A percentile compares a stretch with the other conserved stretches of the same genome.
Evolutionary conservation across 2,329 filamentous ascomycete species (phyloP).

Genomic region (Mycocentrospora acerina): DNA sequence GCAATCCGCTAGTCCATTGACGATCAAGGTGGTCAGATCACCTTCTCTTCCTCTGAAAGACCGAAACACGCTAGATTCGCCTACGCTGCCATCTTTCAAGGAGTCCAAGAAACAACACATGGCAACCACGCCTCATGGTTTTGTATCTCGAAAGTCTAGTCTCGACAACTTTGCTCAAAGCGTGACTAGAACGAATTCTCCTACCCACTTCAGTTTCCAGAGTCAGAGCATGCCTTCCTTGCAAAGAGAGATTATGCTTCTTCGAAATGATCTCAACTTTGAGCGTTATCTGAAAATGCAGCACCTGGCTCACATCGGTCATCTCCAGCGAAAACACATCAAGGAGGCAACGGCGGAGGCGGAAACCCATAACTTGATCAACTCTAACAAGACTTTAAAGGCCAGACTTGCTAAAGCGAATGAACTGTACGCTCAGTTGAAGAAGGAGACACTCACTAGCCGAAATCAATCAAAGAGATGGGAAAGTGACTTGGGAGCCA

Average conservation of each 20-base stretch:
- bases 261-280: slow-evolving; percentile 80
- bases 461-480: slow-evolving; percentile 75
- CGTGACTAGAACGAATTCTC: slow-evolving; percentile 23
- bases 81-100: slow-evolving; percentile 58
- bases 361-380: slow-evolving; percentile 78
- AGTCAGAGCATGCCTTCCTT: slow-evolving; percentile 51
- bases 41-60: slow-evolving; percentile 51
- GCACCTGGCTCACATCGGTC: slow-evolving; percentile 78
- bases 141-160: slow-evolving; percentile 27
- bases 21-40: slow-evolving; percentile 43
- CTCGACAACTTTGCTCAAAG: slow-evolving; percentile 38
- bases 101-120: slow-evolving; percentile 27
- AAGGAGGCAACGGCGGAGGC: slow-evolving; percentile 77
- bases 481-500: slow-evolving; percentile 69
- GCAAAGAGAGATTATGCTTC: slow-evolving; percentile 71
- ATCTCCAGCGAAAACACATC: slow-evolving; percentile 72
- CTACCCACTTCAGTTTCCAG: slow-evolving; percentile 32
- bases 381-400: slow-evolving; percentile 72
- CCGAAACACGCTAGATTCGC: slow-evolving; percentile 58
- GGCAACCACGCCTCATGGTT: slow-evolving; percentile 21
- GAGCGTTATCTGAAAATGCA: slow-evolving; percentile 83
- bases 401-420: slow-evolving; percentile 73
- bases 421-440: slow-evolving; percentile 67
- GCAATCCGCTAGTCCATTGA: no score
- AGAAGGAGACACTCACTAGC: slow-evolving; percentile 71